A percentile compares a stretch with the other conserved stretches of the same genome.
phyloP scores from a whole-genome alignment of 2,329 filamentous ascomycete genomes.

The Colletotrichum liaoningense region DNA sequence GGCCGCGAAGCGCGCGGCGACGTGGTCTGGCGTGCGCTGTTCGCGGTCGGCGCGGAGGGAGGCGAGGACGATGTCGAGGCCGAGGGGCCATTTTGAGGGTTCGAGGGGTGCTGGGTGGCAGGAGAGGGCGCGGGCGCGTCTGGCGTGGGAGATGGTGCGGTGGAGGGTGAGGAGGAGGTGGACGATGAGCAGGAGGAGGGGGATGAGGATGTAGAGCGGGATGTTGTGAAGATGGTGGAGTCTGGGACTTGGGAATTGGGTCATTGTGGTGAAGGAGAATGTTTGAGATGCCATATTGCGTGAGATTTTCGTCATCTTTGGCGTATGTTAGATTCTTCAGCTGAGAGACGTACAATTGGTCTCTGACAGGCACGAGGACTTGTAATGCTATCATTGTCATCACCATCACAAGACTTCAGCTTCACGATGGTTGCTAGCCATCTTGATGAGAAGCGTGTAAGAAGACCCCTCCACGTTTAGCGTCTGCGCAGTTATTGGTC shows the following conservation, averaged over 20 bases:
- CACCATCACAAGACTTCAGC: too few relatives aligned
- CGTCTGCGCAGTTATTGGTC: background rate
- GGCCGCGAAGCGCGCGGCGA: slow-evolving; percentile 27
- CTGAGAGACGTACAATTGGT: too few relatives aligned
- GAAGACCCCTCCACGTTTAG: background rate
- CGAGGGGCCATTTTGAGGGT: slow-evolving; percentile 14
- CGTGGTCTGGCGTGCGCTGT: slow-evolving; percentile 23
- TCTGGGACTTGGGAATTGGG: background rate
- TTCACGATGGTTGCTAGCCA: too few relatives aligned
- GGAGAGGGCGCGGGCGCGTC: slow-evolving; percentile 4
- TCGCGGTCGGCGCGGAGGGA: slow-evolving; percentile 29
- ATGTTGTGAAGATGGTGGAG: background rate
- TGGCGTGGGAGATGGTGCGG: background rate
- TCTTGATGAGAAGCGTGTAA: too few relatives aligned
- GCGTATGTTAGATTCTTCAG: too few relatives aligned
- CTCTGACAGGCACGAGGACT: too few relatives aligned
- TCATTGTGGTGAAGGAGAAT: too few relatives aligned
- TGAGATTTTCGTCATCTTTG: too few relatives aligned
- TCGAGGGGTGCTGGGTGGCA: slow-evolving; percentile 22
- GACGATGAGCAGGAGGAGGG: background rate
- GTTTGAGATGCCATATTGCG: background rate
- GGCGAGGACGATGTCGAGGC: slow-evolving; percentile 24
- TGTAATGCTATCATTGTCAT: too few relatives aligned
- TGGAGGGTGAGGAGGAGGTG: background rate
- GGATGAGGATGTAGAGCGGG: slow-evolving; percentile 12